These are phyloP conservation scores for Phylloporus sp. DNA, from an alignment of 768 basidiomycete genomes.

Conservation along the genomic window DNA sequence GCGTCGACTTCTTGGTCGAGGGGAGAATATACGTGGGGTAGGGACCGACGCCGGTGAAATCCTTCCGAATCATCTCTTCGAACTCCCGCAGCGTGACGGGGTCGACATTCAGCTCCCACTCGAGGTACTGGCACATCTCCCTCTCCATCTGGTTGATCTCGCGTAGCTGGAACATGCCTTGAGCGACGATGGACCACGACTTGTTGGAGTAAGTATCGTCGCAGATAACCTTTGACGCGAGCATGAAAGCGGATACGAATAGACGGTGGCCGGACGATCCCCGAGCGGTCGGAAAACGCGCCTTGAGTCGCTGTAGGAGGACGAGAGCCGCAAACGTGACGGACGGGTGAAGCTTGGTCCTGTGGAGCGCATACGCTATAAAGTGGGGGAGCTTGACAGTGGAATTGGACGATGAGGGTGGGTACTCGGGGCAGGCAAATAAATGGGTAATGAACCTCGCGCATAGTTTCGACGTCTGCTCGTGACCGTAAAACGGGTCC, in stretches of 20 bases:
- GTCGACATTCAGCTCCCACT: constrained; percentile 86
- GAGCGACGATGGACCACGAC: constrained; percentile 87
- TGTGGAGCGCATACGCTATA: constrained; percentile 65
- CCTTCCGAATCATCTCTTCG: constrained; percentile 54
- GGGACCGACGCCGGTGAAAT: constrained; percentile 53
- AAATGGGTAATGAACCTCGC: constrained; percentile 81
- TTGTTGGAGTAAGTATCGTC: constrained; percentile 95
- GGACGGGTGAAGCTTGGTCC: constrained; percentile 56
- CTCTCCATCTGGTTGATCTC: constrained; percentile 84
- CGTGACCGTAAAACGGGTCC: constrained; percentile 55
- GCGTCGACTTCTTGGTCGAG: constrained; percentile 59
- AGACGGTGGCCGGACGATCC: constrained; percentile 71
- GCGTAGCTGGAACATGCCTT: constrained; percentile 73
- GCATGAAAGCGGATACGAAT: constrained; percentile 74
- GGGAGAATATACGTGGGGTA: constrained; percentile 64
- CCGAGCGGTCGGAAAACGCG: constrained; percentile 70
- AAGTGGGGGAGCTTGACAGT: constrained; percentile 47
- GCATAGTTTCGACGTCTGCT: constrained; percentile 62
- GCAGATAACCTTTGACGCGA: constrained; percentile 77
- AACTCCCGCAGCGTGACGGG: constrained; percentile 57
- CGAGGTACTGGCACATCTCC: constrained; percentile 82
- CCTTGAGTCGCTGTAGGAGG: constrained; percentile 63
- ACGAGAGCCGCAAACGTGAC: constrained; percentile 43
- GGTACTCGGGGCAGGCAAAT: constrained; percentile 82
- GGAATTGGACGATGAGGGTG: constrained; percentile 42